A percentile compares a stretch with the other conserved stretches of the same genome.
These are phyloP conservation scores for Russula foetens DNA, from an alignment of 768 basidiomycete species.

Conservation along the genomic window DNA sequence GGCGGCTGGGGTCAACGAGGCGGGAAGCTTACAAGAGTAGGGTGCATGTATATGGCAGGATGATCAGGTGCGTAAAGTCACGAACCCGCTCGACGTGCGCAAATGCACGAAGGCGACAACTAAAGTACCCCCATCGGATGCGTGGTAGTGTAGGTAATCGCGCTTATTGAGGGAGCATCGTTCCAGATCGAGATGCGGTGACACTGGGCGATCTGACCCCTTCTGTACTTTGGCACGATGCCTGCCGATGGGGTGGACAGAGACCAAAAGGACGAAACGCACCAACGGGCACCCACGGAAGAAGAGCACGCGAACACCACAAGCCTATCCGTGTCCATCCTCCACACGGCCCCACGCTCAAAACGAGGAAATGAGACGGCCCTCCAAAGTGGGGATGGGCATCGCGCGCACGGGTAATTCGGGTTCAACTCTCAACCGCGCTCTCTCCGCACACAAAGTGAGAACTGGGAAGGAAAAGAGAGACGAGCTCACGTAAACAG, in stretches of 20 bases:
- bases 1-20: conserved; percentile 2
- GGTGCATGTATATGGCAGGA: neutral
- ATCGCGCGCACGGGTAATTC: neutral
- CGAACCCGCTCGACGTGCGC: neutral
- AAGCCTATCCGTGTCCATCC: neutral
- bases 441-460: neutral
- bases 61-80: neutral
- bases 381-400: neutral
- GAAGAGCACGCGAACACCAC: neutral
- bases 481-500: neutral
- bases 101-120: neutral
- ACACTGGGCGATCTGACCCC: neutral
- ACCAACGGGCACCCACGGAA: neutral
- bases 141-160: conserved; percentile 10
- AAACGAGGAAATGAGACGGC: neutral
- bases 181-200: neutral
- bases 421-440: too few species aligned
- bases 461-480: neutral
- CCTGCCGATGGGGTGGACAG: neutral
- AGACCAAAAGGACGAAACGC: neutral
- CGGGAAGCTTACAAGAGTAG: neutral
- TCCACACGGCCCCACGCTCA: neutral
- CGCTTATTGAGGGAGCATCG: neutral
- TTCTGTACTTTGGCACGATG: neutral
- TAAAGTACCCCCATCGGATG: neutral